Base-by-base conservation (phyloP, 352 stramenopile genomes). In the Phytophthora rubi region DNA sequence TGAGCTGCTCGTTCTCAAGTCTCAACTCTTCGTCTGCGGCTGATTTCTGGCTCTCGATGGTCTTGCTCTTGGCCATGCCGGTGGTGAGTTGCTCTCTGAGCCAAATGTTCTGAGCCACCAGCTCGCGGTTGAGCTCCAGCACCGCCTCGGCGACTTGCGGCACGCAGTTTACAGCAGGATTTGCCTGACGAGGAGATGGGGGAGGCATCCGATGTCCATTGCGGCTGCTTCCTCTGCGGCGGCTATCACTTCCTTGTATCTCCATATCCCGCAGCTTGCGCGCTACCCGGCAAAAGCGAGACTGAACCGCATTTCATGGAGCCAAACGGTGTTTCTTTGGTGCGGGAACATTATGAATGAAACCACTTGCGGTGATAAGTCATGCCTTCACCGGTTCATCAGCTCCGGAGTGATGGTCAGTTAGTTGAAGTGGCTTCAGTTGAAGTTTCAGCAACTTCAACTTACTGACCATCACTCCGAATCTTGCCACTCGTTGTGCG, bases 71-170 rank as follows among this genome's bases (percentile, higher is more conserved):
- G 45, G 42, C 45, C 45, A 65, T 33, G 23, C 45, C 23, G 60
- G 76, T 76, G 15, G 76, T 75, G 18, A 88, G 71, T 39, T 78
- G 79, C 35, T 77, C 66, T 39, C 81, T 70, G 2, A 86, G 68
- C 16, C 76, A 78, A 63, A 86, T 81, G 53, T 86, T 88, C 48
- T 86, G 76, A 18, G 76, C 55, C 28, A 83, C 73, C 47, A 88
- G 53, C 58, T 86, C 80, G 26, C 71, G 76, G 67, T 88, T 86
- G 16, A 86, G 58, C 53, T 84, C 72, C 28, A 86, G 55, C 23
- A 79, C 76, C 9, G 69, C 70, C 61, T 82, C 78, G 12, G 78
- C 74, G 8, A 78, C 76, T 56, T 85, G 65, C 61, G 88, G 56
- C 3, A 32, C 30, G 13, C 49, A 66, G 18, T 33, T 54, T 2